Evolutionary conservation across 1,284 basidiomycete genomes (phyloP).

Genomic region (Vanrija humicola): DNA sequence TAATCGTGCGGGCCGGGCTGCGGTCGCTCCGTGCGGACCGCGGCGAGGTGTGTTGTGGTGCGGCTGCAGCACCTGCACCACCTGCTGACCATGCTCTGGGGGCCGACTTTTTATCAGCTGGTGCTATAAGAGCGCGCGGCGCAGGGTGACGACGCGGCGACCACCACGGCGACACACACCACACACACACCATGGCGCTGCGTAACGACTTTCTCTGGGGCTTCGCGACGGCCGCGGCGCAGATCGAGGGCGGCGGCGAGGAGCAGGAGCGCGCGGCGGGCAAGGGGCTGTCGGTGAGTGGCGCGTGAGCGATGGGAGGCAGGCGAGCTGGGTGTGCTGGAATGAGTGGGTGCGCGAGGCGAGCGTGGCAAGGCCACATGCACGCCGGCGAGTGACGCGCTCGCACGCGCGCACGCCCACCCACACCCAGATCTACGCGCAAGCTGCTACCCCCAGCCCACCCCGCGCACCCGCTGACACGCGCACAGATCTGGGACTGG

Average conservation of each 20-base stretch:
- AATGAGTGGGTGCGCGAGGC: conserved; percentile 13
- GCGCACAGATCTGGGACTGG: conserved; percentile 65
- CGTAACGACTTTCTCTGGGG: conserved; percentile 62
- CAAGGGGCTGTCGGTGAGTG: conserved; percentile 27
- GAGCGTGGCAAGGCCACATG: not conserved
- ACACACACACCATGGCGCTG: conserved; percentile 8
- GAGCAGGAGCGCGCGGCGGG: conserved; percentile 29
- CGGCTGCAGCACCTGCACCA: too few relatives aligned
- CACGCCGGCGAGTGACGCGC: too few relatives aligned
- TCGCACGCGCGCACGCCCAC: too few relatives aligned
- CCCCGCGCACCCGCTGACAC: not conserved
- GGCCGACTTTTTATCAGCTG: too few relatives aligned
- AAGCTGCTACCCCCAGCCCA: not conserved
- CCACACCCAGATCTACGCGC: not conserved
- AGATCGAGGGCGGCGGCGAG: conserved; percentile 19
- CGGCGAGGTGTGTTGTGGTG: too few relatives aligned
- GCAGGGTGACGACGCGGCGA: too few relatives aligned
- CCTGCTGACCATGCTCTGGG: too few relatives aligned
- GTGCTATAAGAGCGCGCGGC: too few relatives aligned
- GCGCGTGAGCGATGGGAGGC: not conserved
- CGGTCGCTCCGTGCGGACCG: too few relatives aligned
- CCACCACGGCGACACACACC: not conserved
- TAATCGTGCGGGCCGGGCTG: too few relatives aligned
- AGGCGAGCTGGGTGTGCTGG: not conserved
- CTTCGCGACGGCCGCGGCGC: conserved; percentile 62